Conservation (phyloP, 2,329 filamentous ascomycete genomes). For the Ophiosphaerella korrae region DNA sequence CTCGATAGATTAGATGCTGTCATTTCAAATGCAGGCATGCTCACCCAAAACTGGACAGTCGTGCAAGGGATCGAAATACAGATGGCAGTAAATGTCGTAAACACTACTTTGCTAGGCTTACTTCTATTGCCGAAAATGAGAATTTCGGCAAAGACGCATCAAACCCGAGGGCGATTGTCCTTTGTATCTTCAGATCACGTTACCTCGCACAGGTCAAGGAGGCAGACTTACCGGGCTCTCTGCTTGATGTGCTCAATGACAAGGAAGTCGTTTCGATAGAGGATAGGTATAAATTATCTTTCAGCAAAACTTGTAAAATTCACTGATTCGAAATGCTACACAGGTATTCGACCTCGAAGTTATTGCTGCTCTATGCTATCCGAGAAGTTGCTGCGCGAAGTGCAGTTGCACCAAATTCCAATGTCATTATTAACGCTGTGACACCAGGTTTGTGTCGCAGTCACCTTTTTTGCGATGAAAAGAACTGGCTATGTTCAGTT, state of each 20-base stretch:
- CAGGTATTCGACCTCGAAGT: too few species aligned
- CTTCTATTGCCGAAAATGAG: slow-evolving; percentile 37
- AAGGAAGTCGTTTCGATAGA: too few species aligned
- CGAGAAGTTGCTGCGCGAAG: slow-evolving; percentile 11
- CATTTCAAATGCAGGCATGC: slow-evolving; percentile 49
- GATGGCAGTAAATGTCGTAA: slow-evolving; percentile 31
- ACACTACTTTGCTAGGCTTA: slow-evolving; percentile 25
- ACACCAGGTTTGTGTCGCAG: slow-evolving; percentile 37
- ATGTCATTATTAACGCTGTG: slow-evolving; percentile 34
- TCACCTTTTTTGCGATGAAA: slow-evolving; percentile 31
- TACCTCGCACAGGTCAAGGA: slow-evolving; percentile 1
- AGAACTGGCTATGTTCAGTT: slow-evolving; percentile 11
- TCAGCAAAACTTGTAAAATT: too few species aligned
- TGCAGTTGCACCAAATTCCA: slow-evolving; percentile 20
- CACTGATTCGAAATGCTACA: too few species aligned
- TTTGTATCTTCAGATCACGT: slow-evolving; percentile 39
- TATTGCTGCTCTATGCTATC: too few species aligned
- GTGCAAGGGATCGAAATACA: slow-evolving; percentile 20
- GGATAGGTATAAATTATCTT: too few species aligned
- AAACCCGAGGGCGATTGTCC: slow-evolving; percentile 21
- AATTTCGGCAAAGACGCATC: slow-evolving; percentile 17
- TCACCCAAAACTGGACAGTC: slow-evolving; percentile 8
- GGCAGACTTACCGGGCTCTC: too few species aligned
- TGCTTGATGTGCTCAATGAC: too few species aligned
- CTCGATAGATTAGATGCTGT: slow-evolving; percentile 42